Conservation (phyloP, 352 stramenopile genomes). For the Phytophthora palmivora region DNA sequence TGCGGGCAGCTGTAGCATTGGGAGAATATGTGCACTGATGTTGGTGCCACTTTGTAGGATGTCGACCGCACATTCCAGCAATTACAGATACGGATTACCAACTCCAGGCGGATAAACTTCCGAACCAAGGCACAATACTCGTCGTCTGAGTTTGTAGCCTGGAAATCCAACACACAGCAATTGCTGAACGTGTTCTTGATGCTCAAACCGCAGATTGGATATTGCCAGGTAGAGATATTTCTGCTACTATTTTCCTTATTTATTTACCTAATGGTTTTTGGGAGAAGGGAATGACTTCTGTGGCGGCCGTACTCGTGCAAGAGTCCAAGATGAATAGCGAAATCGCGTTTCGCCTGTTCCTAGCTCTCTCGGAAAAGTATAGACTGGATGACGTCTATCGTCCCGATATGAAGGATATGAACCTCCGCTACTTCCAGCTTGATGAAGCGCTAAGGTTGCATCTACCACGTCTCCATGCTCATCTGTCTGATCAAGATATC, state of each 20-base stretch:
- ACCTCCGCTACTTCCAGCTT: slow-evolving; percentile 59
- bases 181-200: slow-evolving; percentile 51
- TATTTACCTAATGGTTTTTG: slow-evolving; percentile 1
- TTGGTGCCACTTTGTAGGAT: slow-evolving; percentile 34
- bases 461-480: slow-evolving; percentile 43
- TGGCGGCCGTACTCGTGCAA: slow-evolving; percentile 48
- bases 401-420: slow-evolving; percentile 60
- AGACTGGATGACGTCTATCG: slow-evolving; percentile 55
- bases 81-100: slow-evolving; percentile 35
- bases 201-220: slow-evolving; percentile 61
- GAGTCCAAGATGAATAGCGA: slow-evolving; percentile 60
- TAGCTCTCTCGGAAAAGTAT: slow-evolving; percentile 62
- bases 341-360: slow-evolving; percentile 52
- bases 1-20: slow-evolving; percentile 8
- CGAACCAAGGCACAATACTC: slow-evolving; percentile 38
- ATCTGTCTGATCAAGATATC: slow-evolving; percentile 53
- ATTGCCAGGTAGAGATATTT: slow-evolving; percentile 46
- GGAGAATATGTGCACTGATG: not conserved
- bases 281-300: slow-evolving; percentile 52
- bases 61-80: slow-evolving; percentile 57
- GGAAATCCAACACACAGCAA: slow-evolving; percentile 49
- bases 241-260: too few relatives aligned
- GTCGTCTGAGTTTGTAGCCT: slow-evolving; percentile 39
- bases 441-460: slow-evolving; percentile 53
- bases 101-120: slow-evolving; percentile 27